A percentile compares a stretch with the other conserved stretches of the same genome.
phyloP scores from a whole-genome alignment of 1,139 yeast species.

The Debaryomyces nepalensis region DNA sequence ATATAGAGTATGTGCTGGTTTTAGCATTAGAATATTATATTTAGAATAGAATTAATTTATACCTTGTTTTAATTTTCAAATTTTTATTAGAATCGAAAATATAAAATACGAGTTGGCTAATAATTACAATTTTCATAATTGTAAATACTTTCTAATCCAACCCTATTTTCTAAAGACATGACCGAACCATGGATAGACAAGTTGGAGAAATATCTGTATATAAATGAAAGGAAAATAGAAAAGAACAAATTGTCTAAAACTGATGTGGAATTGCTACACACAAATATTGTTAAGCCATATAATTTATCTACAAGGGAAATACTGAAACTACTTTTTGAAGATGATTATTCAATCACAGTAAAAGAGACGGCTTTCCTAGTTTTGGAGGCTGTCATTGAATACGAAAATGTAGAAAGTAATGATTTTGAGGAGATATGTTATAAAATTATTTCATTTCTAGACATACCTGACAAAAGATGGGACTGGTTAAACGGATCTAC shows the following conservation, averaged over 20 bases:
- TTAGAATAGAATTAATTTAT: background rate
- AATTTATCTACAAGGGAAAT: slow-evolving; percentile 2
- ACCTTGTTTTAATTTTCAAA: background rate
- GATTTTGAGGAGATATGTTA: background rate
- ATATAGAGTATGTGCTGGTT: background rate
- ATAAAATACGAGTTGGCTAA: background rate
- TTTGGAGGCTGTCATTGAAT: slow-evolving; percentile 14
- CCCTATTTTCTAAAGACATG: background rate
- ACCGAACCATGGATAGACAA: background rate
- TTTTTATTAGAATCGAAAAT: background rate
- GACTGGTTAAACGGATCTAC: slow-evolving; percentile 14
- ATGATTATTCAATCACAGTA: background rate
- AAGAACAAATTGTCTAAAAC: background rate
- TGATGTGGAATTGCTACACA: background rate
- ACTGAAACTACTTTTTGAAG: background rate
- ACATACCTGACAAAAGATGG: slow-evolving; percentile 14
- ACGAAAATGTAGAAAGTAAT: background rate
- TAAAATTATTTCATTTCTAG: slow-evolving; percentile 8
- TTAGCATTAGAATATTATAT: background rate
- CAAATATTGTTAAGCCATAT: slow-evolving; percentile 1
- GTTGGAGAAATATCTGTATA: background rate
- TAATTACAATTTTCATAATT: background rate
- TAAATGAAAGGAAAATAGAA: background rate
- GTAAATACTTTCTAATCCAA: background rate
- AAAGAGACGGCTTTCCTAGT: slow-evolving; percentile 9